Base-by-base conservation (phyloP, 2,329 filamentous ascomycete genomes). In the Colletotrichum siamense region DNA sequence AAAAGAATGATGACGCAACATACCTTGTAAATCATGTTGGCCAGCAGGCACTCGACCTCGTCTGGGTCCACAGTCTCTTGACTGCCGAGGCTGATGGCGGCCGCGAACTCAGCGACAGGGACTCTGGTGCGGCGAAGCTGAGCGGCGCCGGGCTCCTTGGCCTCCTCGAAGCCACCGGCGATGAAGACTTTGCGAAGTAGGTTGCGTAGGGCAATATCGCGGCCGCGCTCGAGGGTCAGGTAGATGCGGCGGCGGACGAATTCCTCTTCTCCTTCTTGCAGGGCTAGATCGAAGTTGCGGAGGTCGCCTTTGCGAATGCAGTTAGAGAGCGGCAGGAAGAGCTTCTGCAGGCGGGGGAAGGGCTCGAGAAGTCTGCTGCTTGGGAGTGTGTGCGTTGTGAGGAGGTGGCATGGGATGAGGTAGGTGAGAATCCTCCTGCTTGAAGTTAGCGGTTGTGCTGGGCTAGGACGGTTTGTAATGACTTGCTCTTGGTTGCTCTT, bases 11-110 rank as follows among this genome's bases (percentile, higher is more conserved):
- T 75, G 69, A 55, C 72, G 80, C 80, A 80, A 81, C 86, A 79
- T 85, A 98, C 96, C 92, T 99, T 99, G 89, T 99, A 99, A 77
- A 99, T 98, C 91, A 98, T 95, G 83, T 98, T 99, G 32, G 97
- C 95, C 81, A 99, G 83, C 80, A 98, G 87, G 84, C 97, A 99
- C 85, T 99, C 98, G 6, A 99, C 96, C 85, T 99, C 97, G 82
- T 99, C 98, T 36, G 91, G 90, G 80, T 98, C 97, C 39, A 98
- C 88, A 39, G 89, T 86, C 82, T 94, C 89, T 71, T 89, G 88
- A 79, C 91, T 93, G 69, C 92, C 93, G 80, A 98, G 89, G 81
- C 93, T 93, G 76, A 99, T 91, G 9, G 95, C 98, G 8, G 95
- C 95, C 28, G 92, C 92, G 81, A 99, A 99, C 80, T 99, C 95